Percentiles rank a stretch among this genome's conserved stretches.
These are phyloP conservation scores for Boletus bicolor DNA, from an alignment of 768 basidiomycete genomes.

Conservation along the genomic window DNA sequence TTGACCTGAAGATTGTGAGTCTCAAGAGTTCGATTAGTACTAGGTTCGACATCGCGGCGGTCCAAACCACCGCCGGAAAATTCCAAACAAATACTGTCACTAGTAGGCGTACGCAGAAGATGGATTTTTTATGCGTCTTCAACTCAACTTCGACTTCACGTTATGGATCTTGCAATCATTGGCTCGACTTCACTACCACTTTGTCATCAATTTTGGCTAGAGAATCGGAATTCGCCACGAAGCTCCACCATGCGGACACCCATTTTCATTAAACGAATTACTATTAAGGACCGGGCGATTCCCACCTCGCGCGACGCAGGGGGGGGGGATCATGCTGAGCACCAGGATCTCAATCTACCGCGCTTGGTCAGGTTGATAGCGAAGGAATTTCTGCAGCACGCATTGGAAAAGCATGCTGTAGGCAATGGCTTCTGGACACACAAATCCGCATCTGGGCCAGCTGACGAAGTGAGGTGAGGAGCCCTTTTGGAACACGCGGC, in stretches of 20 bases:
- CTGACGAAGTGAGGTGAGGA: constrained; percentile 26
- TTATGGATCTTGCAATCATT: neutral
- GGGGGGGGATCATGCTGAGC: neutral
- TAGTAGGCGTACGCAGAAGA: neutral
- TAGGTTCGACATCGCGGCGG: neutral
- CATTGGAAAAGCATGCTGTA: constrained; percentile 27
- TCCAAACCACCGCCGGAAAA: neutral
- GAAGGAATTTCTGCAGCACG: constrained; percentile 10
- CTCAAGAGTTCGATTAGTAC: neutral
- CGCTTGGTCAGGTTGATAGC: constrained; percentile 2
- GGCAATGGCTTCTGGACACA: constrained; percentile 21
- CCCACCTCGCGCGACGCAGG: constrained; percentile 17
- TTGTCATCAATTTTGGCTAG: neutral
- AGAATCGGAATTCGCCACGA: constrained; percentile 1
- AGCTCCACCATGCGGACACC: constrained; percentile 4
- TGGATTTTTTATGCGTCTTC: neutral
- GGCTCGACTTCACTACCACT: neutral
- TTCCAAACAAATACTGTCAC: neutral
- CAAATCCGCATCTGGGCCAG: constrained; percentile 20
- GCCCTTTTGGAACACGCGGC: constrained; percentile 29
- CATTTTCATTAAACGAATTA: constrained; percentile 16
- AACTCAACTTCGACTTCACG: neutral
- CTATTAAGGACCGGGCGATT: constrained; percentile 20
- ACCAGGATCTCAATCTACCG: neutral
- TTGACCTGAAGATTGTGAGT: neutral